Percentiles rank a stretch among this genome's conserved stretches.
phyloP scores from a whole-genome alignment of 2,329 filamentous ascomycete genomes.

The Bipolaris oryzae region DNA sequence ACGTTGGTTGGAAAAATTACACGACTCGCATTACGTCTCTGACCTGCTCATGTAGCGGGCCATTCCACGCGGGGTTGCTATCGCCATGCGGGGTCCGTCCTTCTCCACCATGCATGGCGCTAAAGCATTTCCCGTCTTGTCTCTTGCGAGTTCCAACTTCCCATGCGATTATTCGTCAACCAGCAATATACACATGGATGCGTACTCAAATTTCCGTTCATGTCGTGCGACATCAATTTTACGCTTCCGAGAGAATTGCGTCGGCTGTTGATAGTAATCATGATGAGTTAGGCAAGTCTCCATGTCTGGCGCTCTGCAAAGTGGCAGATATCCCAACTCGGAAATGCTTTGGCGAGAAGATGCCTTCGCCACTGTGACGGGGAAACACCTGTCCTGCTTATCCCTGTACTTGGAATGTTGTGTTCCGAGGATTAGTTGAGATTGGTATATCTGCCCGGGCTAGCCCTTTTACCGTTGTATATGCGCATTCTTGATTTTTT shows the following conservation, averaged over 20 bases:
- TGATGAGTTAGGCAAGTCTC: constrained; percentile 7
- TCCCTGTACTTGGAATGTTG: constrained; percentile 18
- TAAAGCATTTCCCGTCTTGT: constrained; percentile 19
- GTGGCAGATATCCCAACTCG: constrained; percentile 34
- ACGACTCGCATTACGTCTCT: constrained; percentile 2
- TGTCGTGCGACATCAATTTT: background rate
- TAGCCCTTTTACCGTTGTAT: background rate
- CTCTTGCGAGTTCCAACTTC: background rate
- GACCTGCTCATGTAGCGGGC: constrained; percentile 10
- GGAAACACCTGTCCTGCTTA: constrained; percentile 13
- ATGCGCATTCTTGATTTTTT: background rate
- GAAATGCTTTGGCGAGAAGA: constrained; percentile 34
- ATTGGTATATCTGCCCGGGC: constrained; percentile 24
- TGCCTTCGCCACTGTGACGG: constrained; percentile 19
- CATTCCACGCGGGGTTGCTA: constrained; percentile 15
- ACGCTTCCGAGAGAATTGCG: background rate
- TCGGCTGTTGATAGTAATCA: background rate
- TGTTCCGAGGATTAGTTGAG: constrained; percentile 23
- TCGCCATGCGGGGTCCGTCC: constrained; percentile 23
- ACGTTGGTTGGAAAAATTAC: background rate
- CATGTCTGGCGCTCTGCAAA: constrained; percentile 8
- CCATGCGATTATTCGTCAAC: background rate
- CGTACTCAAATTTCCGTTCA: background rate
- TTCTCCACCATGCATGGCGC: constrained; percentile 19
- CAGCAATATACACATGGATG: background rate